Base-by-base conservation (phyloP, 2,329 filamentous ascomycete genomes). In the Cyphellophora europaea region DNA sequence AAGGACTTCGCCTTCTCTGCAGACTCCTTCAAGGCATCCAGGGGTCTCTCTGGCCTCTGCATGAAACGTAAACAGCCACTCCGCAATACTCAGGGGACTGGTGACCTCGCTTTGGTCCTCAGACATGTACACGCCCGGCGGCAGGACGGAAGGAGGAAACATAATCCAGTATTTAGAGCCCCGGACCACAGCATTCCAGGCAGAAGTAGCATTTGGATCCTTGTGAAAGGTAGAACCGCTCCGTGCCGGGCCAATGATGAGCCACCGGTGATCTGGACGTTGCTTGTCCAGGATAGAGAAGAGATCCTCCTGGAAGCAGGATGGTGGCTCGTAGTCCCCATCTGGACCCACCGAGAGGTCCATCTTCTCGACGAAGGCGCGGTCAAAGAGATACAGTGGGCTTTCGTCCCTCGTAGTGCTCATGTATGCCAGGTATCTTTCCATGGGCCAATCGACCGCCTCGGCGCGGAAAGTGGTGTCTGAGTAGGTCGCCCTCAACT, bases 151-250 rank as follows among this genome's bases (percentile, higher is more conserved):
- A 0, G 83, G 81, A 0, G 86, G 87, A 53, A 96, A 96, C 86
- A 96, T 93, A 57, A 96, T 89, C 89, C 91, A 96, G 66, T 96
- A 96, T 55, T 96, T 96, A 19, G 80, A 76, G 4, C 89, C 91
- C 40, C 81, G 77, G 17, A 96, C 67, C 11, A 95, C 85, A 1
- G 88, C 89, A 55, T 96, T 96, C 91, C 89, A 96, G 0, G 91
- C 89, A 49, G 78, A 66, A 12, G 71, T 79, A 2, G 72, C 74
- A 52, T 79, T 79, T 3, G 74, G 76, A 49, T 79, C 77, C 56
- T 95, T 95, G 65, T 96, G 89, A 55, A 95, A 96, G 4, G 88
- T 95, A 47, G 84, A 93, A 18, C 89, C 89, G 52, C 85, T 93
- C 38, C 87, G 71, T 43, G 79, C 76, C 1, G 89, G 87, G 1